Conservation (phyloP, 371 early-diverging fungal species). For the Rhizopus arrhizus region DNA sequence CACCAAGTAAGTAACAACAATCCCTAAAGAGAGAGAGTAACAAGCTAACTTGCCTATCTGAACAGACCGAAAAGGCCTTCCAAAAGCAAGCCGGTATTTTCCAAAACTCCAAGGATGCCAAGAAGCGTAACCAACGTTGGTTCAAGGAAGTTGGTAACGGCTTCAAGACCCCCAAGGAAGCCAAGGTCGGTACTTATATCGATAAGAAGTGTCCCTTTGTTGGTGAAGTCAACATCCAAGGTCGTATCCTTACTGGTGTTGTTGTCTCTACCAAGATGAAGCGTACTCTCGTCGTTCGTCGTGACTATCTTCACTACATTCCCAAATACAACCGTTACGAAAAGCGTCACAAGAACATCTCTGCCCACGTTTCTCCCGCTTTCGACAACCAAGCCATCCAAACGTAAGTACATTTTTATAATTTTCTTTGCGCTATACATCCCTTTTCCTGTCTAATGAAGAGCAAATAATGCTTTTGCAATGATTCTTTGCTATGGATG, state of each 20-base stretch:
- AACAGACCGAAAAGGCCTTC: conserved; percentile 86
- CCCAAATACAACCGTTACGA: conserved; percentile 99
- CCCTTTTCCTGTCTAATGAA: not conserved
- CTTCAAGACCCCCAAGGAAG: conserved; percentile 99
- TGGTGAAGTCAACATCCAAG: conserved; percentile 97
- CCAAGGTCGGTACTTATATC: conserved; percentile 95
- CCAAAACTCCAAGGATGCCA: conserved; percentile 85
- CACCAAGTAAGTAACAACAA: conserved; percentile 28
- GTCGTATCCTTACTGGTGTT: conserved; percentile 97
- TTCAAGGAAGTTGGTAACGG: conserved; percentile 99
- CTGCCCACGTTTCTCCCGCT: conserved; percentile 98
- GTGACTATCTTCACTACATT: conserved; percentile 99
- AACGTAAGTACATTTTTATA: conserved; percentile 42
- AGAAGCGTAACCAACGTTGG: conserved; percentile 86
- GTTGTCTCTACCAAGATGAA: conserved; percentile 99
- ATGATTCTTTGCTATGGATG: conserved; percentile 37
- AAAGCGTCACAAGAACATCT: conserved; percentile 99
- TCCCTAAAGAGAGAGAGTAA: not conserved
- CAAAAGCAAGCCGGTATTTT: conserved; percentile 97
- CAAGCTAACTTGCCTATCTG: not conserved
- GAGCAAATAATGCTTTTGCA: not conserved
- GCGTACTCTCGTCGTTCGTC: conserved; percentile 97
- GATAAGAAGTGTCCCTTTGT: conserved; percentile 99
- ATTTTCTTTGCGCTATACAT: not conserved
- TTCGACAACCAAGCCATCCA: conserved; percentile 90